Base-by-base conservation (phyloP, 2,329 filamentous ascomycete genomes). In the Ascochyta koolunga region DNA sequence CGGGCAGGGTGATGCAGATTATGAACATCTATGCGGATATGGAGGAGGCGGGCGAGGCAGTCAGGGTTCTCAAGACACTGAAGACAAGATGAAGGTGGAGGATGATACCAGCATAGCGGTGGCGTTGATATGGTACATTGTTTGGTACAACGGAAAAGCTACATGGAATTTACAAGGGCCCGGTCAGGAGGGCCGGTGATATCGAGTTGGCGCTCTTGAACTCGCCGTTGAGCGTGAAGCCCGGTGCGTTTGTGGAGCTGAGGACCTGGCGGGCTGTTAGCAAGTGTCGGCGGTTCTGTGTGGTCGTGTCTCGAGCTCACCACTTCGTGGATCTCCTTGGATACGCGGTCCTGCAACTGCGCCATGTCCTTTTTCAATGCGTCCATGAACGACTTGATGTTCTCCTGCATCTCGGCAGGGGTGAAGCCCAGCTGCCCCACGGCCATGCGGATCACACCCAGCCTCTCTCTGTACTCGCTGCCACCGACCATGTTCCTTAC, bases 351-450 rank as follows among this genome's bases (percentile, higher is more conserved):
- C 59, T 84, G 85, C 67, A 93, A 66, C 10, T 76, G 80, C 15
- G 80, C 79, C 41, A 93, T 88, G 71, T 96, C 91, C 66, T 85
- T 86, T 84, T 91, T 96, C 64, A 98, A 73, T 67, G 87, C 82
- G 19, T 83, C 83, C 68, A 98, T 81, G 58, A 96, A 86, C 21
- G 86, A 80, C 77, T 88, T 89, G 73, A 99, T 83, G 73, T 99
- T 99, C 61, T 86, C 86, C 71, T 88, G 85, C 77, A 99, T 78
- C 82, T 95, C 86, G 67, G 95, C 87, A 3, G 95, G 92, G 6
- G 91, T 90, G 77, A 96, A 96, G 1, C 86, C 89, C 70, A 99
- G 77, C 78, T 97, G 92, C 5, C 93, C 95, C 58, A 99, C 85
- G n/a, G 92, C 88, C 82, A 98, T 85, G 55, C 93, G 83, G 50